Evolutionary conservation across 345 rosid genomes (phyloP), one percentile per base, ranked within the genome.

Genomic region (Citrus hindsii): DNA sequence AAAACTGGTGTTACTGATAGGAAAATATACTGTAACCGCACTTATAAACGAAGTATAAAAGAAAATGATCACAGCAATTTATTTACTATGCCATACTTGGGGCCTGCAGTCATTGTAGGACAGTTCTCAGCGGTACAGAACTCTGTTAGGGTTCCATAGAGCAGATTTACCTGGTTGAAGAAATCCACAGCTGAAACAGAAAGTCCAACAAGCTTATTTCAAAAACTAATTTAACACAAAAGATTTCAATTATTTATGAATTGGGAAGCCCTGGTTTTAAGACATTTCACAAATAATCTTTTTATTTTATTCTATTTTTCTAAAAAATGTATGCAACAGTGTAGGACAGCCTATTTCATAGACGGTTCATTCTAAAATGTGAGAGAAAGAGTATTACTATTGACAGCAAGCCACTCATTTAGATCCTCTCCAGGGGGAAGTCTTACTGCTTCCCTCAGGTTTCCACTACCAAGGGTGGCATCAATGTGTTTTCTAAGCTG

Each of bases 141-240:
- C 85, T 96, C 99, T 6, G 98, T 96, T 64, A 96, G 94, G n/a
- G 98, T 96, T 60, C 98, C 98, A 83, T 88, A 96, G 77, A 96
- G 95, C 85, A 96, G 92, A 86, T 96, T 96, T 94, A 96, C 99
- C 83, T 96, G 99, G 86, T 96, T 96, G 88, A 96, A 96, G 92
- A 96, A 95, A 88, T 95, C 99, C 83, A 95, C 99, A 67, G 99
- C 99, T 95, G 96, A 81, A 87, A 86, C 61, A 33, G 64, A 72
- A 74, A 86, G 71, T 65, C 22, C 80, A 77, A 75, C 35, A 78
- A 76, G 19, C 53, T 74, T 66, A 75, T 51, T 77, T 82, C 75
- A 77, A 78, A 63, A 65, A 66, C 48, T 37, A 61, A 79, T 75
- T 32, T 61, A 76, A 46, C 2, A n/a, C 32, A 73, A 69, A 55